Evolutionary conservation across 192 early-diverging fungal genomes (phyloP).

Genomic region (Fimicolochytrium jonesii): DNA sequence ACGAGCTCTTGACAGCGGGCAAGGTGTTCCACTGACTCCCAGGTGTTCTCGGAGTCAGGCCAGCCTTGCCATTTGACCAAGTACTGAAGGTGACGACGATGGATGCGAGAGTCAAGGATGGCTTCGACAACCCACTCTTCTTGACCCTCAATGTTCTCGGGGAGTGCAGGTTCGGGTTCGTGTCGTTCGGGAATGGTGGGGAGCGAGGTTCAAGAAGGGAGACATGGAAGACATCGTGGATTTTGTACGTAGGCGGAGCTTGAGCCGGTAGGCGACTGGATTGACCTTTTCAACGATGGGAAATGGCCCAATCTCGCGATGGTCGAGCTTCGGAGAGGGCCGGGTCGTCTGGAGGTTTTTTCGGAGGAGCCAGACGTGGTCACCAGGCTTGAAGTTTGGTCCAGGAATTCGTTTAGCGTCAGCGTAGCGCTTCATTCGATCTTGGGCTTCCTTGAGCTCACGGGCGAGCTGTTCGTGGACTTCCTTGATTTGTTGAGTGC

Average conservation of each 20-base stretch:
- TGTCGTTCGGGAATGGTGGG: neutral
- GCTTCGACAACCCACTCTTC: neutral
- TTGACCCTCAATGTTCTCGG: neutral
- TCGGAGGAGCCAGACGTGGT: neutral
- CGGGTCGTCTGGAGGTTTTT: neutral
- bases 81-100: neutral
- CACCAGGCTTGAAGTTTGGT: neutral
- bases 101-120: neutral
- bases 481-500: neutral
- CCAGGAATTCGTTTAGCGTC: neutral
- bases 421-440: neutral
- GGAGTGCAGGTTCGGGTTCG: neutral
- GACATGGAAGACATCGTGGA: slow-evolving; percentile 4
- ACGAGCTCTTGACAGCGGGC: neutral
- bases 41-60: neutral
- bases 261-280: neutral
- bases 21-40: neutral
- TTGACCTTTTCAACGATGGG: neutral
- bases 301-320: neutral
- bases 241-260: neutral
- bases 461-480: neutral
- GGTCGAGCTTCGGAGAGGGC: neutral
- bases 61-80: neutral
- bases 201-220: neutral
- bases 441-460: neutral